A percentile compares a stretch with the other conserved stretches of the same genome.
These are phyloP conservation scores for Clarireedia homoeocarpa DNA, from an alignment of 2,329 filamentous ascomycete genomes.

Conservation along the genomic window DNA sequence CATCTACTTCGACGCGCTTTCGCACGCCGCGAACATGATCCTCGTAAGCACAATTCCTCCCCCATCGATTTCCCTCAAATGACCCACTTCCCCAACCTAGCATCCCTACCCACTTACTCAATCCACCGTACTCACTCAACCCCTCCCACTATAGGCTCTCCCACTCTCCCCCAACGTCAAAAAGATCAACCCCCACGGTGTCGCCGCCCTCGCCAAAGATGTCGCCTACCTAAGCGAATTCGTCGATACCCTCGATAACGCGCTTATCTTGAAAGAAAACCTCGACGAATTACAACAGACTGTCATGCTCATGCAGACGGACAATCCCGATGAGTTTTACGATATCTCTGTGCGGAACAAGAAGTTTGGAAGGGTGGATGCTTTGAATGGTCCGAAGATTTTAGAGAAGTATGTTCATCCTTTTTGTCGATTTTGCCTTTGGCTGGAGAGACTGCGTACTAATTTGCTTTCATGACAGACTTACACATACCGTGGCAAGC, in stretches of 20 bases:
- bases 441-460: not conserved
- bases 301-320: conserved; percentile 74
- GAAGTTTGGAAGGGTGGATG: conserved; percentile 90
- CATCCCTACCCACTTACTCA: not conserved
- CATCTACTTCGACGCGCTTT: conserved; percentile 94
- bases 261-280: conserved; percentile 77
- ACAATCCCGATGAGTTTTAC: conserved; percentile 95
- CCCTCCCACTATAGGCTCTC: conserved; percentile 11
- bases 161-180: conserved; percentile 66
- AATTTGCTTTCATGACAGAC: conserved; percentile 34
- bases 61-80: conserved; percentile 1
- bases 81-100: not conserved
- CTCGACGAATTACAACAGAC: conserved; percentile 93
- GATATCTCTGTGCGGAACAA: conserved; percentile 84
- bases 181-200: conserved; percentile 80
- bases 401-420: conserved; percentile 69
- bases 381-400: conserved; percentile 77
- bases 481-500: conserved; percentile 55
- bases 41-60: conserved; percentile 43
- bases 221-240: conserved; percentile 79
- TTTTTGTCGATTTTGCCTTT: not conserved
- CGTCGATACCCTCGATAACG: conserved; percentile 76
- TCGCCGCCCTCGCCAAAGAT: conserved; percentile 72
- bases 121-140: no score
- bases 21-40: conserved; percentile 81